Evolutionary conservation across 495 filamentous ascomycete species (phyloP).

Genomic region (Chaetomium tenue): DNA sequence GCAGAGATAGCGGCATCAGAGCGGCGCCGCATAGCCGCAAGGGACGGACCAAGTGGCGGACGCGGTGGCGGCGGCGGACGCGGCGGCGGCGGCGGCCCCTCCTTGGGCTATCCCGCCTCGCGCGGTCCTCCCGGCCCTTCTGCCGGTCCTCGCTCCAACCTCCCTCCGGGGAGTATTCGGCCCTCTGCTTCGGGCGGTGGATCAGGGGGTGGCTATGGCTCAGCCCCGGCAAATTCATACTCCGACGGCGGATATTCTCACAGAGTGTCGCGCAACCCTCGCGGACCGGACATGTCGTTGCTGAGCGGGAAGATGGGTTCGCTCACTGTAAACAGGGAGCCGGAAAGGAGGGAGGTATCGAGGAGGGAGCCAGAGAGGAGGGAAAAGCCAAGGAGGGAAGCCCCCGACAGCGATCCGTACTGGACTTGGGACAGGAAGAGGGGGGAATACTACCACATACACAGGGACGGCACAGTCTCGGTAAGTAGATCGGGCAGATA

Average conservation of each 20-base stretch:
- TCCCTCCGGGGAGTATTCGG: background rate
- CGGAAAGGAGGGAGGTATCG: background rate
- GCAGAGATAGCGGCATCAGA: background rate
- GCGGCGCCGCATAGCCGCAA: too few relatives aligned
- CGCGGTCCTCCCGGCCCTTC: background rate
- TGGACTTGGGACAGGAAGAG: background rate
- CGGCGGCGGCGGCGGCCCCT: too few relatives aligned
- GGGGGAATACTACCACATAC: background rate
- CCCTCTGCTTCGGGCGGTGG: background rate
- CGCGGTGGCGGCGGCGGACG: too few relatives aligned
- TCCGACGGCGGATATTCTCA: too few relatives aligned
- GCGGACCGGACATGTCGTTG: background rate
- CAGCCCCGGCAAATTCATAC: too few relatives aligned
- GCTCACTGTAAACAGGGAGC: background rate
- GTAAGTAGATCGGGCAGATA: background rate
- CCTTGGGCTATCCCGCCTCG: background rate
- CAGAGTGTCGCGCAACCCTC: background rate
- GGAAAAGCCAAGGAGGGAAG: background rate
- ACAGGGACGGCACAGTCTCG: background rate
- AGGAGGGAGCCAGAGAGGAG: background rate
- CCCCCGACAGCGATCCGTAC: too few relatives aligned
- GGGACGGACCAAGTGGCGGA: background rate
- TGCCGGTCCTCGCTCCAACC: background rate
- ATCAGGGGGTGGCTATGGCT: too few relatives aligned
- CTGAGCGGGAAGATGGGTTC: background rate